These are phyloP conservation scores for Nitzschia putrida DNA, from an alignment of 108 stramenopile genomes.

Conservation along the genomic window DNA sequence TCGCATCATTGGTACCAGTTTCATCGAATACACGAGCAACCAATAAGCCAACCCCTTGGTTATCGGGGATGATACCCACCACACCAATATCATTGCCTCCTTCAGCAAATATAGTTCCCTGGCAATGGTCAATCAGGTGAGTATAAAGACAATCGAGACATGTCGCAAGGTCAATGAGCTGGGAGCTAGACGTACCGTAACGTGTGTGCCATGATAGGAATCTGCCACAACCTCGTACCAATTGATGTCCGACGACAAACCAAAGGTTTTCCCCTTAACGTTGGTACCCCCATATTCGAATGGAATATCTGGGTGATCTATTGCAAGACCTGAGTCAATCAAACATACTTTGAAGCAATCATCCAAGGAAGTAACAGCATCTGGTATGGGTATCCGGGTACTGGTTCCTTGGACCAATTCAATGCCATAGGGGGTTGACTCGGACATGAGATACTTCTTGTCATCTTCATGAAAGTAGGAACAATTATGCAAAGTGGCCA, in stretches of 20 bases:
- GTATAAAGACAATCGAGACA: too few species aligned
- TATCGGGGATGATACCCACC: slow-evolving; percentile 41
- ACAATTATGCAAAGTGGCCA: not conserved
- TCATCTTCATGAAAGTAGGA: not conserved
- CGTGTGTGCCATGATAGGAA: slow-evolving; percentile 42
- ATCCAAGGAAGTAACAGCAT: not conserved
- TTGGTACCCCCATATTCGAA: not conserved
- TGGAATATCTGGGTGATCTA: slow-evolving; percentile 47
- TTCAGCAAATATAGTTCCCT: slow-evolving; percentile 59
- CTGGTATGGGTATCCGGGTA: slow-evolving; percentile 1
- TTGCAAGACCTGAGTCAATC: slow-evolving; percentile 54
- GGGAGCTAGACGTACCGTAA: slow-evolving; percentile 28
- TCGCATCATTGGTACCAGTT: not conserved
- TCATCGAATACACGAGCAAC: slow-evolving; percentile 28
- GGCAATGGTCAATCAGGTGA: slow-evolving; percentile 1
- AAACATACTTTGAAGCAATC: slow-evolving; percentile 50
- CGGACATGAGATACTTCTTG: not conserved
- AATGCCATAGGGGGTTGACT: slow-evolving; percentile 24
- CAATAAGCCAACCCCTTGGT: slow-evolving; percentile 27
- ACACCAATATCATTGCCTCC: slow-evolving; percentile 49
- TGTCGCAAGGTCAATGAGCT: too few species aligned
- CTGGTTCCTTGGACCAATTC: slow-evolving; percentile 24
- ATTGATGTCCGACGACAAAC: not conserved
- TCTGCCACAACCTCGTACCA: slow-evolving; percentile 11
- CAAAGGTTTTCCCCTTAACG: slow-evolving; percentile 9